These are phyloP conservation scores for Boletus subparvulus DNA, from an alignment of 768 basidiomycete species.

Conservation along the genomic window DNA sequence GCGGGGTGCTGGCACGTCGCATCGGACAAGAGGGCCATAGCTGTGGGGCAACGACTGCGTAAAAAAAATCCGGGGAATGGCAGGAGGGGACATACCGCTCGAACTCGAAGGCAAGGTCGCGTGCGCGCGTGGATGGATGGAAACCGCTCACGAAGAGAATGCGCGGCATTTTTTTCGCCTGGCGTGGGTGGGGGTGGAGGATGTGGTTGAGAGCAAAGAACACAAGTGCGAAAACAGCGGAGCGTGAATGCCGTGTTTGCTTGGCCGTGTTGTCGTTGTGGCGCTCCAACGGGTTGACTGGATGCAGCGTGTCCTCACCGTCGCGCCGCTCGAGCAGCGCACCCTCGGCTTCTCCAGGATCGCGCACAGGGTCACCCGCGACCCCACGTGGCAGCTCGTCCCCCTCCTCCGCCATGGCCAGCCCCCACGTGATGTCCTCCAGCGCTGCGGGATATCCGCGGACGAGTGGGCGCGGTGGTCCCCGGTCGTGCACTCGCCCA, in stretches of 20 bases:
- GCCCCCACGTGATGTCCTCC: slow-evolving; percentile 24
- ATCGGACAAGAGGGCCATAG: slow-evolving; percentile 80
- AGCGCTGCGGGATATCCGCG: slow-evolving; percentile 32
- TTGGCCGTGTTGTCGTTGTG: slow-evolving; percentile 39
- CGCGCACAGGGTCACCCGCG: slow-evolving; percentile 35
- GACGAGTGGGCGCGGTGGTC: slow-evolving; percentile 44
- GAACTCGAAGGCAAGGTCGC: slow-evolving; percentile 83
- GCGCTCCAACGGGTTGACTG: slow-evolving; percentile 14
- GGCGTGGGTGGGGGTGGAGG: slow-evolving; percentile 3
- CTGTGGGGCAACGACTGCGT: slow-evolving; percentile 38
- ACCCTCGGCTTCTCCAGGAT: slow-evolving; percentile 32
- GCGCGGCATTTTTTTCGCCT: slow-evolving; percentile 55
- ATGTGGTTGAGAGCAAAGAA: slow-evolving; percentile 28
- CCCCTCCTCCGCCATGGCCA: slow-evolving; percentile 27
- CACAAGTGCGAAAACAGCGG: slow-evolving; percentile 24
- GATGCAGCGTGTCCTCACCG: slow-evolving; percentile 14
- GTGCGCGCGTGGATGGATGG: slow-evolving; percentile 76
- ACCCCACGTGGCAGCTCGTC: slow-evolving; percentile 46
- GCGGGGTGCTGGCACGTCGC: slow-evolving; percentile 86
- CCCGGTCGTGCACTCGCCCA: slow-evolving; percentile 33
- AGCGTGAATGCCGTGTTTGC: slow-evolving; percentile 29
- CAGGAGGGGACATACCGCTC: slow-evolving; percentile 57
- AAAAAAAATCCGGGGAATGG: neutral
- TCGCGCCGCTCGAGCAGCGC: slow-evolving; percentile 22
- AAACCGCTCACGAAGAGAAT: slow-evolving; percentile 89